Evolutionary conservation across 352 stramenopile species (phyloP).

Genomic region (Pythium sp.): DNA sequence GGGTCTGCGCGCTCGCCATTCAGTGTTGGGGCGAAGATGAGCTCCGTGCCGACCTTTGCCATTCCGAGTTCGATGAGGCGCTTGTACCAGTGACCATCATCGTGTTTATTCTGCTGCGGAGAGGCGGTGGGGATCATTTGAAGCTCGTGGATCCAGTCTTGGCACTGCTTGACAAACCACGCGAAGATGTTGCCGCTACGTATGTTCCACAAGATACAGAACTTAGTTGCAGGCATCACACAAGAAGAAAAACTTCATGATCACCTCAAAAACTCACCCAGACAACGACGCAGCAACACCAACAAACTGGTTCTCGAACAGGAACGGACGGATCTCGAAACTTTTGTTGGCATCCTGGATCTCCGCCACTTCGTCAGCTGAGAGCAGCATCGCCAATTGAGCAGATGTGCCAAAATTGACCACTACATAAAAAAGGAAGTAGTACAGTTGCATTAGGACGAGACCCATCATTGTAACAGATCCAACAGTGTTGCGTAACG

Average conservation of each 20-base stretch:
- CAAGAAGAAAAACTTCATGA: neutral
- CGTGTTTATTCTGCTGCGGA: constrained; percentile 2
- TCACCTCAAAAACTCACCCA: constrained; percentile 32
- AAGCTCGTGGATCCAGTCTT: constrained; percentile 50
- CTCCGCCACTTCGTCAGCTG: constrained; percentile 28
- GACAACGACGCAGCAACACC: constrained; percentile 75
- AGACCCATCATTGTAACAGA: neutral
- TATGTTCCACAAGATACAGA: neutral
- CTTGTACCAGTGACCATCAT: constrained; percentile 32
- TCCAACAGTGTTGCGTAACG: constrained; percentile 7
- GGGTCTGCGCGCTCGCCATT: constrained; percentile 60
- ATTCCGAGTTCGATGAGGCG: constrained; percentile 55
- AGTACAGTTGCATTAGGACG: too few species aligned
- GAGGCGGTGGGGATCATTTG: constrained; percentile 2
- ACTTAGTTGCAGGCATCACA: neutral
- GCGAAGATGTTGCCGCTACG: constrained; percentile 67
- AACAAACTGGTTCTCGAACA: constrained; percentile 51
- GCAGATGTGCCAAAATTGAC: constrained; percentile 83
- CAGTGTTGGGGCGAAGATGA: constrained; percentile 64
- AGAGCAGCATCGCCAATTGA: constrained; percentile 69
- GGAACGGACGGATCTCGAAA: constrained; percentile 77
- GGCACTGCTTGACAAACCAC: constrained; percentile 60
- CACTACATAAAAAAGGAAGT: constrained; percentile 24
- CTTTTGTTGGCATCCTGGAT: constrained; percentile 22
- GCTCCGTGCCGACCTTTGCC: constrained; percentile 40